These are phyloP conservation scores for Massarina eburnea DNA, from an alignment of 2,329 filamentous ascomycete species.

Conservation along the genomic window DNA sequence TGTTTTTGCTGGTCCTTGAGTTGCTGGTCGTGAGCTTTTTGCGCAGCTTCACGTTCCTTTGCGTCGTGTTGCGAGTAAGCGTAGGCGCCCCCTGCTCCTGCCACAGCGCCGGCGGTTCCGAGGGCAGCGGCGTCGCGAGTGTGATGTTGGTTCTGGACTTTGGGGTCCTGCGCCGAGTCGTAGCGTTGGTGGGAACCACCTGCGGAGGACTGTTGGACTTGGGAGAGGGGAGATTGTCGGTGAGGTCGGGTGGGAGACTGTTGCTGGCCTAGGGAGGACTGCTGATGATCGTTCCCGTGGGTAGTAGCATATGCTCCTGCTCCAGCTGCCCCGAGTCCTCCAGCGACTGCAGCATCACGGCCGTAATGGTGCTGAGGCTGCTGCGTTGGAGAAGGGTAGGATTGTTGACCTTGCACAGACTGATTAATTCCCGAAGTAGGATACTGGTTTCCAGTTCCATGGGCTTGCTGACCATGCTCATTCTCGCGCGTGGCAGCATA, in stretches of 20 bases:
- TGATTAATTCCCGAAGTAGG: background rate
- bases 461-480: background rate
- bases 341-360: slow-evolving; percentile 24
- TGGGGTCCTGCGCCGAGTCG: slow-evolving; percentile 19
- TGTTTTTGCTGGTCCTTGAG: slow-evolving; percentile 21
- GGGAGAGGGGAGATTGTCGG: slow-evolving; percentile 4
- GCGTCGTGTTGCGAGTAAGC: slow-evolving; percentile 32
- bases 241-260: background rate
- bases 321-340: slow-evolving; percentile 18
- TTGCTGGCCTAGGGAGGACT: slow-evolving; percentile 3
- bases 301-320: slow-evolving; percentile 11
- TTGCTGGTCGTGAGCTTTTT: slow-evolving; percentile 31
- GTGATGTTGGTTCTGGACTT: slow-evolving; percentile 19
- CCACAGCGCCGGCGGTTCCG: slow-evolving; percentile 23
- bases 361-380: slow-evolving; percentile 20
- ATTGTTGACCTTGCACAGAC: background rate
- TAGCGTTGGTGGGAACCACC: slow-evolving; percentile 17
- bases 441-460: background rate
- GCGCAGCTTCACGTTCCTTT: slow-evolving; percentile 18
- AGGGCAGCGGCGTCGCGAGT: slow-evolving; percentile 29
- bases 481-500: slow-evolving; percentile 5
- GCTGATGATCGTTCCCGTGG: slow-evolving; percentile 2
- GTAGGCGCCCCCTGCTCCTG: slow-evolving; percentile 31
- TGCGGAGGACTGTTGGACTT: background rate
- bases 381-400: slow-evolving; percentile 1